Evolutionary conservation across 805 yeast genomes (phyloP).

Genomic region (Isabelozyma gotoi): DNA sequence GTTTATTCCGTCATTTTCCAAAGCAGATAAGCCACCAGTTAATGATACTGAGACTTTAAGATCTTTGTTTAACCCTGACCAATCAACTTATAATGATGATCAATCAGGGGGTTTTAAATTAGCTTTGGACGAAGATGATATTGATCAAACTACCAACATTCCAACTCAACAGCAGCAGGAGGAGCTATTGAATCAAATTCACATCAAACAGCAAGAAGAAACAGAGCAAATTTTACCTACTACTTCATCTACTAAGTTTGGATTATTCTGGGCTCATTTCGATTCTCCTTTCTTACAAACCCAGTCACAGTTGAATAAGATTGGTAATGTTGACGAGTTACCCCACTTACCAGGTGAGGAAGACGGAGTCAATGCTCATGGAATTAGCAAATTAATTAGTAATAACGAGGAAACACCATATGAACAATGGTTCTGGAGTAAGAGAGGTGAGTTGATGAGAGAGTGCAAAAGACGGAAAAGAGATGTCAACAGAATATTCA

Average conservation of each 20-base stretch:
- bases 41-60: slow-evolving; percentile 59
- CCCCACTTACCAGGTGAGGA: slow-evolving; percentile 33
- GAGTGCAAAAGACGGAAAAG: slow-evolving; percentile 73
- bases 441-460: slow-evolving; percentile 76
- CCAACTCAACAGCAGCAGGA: slow-evolving; percentile 16
- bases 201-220: slow-evolving; percentile 21
- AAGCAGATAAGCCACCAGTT: not conserved
- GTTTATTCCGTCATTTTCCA: slow-evolving; percentile 28
- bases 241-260: slow-evolving; percentile 19
- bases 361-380: slow-evolving; percentile 19
- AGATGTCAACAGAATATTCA: slow-evolving; percentile 63
- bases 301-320: slow-evolving; percentile 73
- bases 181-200: slow-evolving; percentile 28
- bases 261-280: slow-evolving; percentile 78
- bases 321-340: slow-evolving; percentile 36
- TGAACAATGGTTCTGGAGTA: slow-evolving; percentile 78
- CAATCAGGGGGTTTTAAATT: slow-evolving; percentile 32
- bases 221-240: slow-evolving; percentile 1
- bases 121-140: slow-evolving; percentile 27
- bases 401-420: slow-evolving; percentile 44
- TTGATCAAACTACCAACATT: slow-evolving; percentile 3
- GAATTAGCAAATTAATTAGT: slow-evolving; percentile 8
- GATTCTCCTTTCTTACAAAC: slow-evolving; percentile 86
- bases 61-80: slow-evolving; percentile 51
- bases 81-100: slow-evolving; percentile 33